These are phyloP conservation scores for Kazachstania africana DNA, from an alignment of 805 yeast genomes.

Conservation along the genomic window DNA sequence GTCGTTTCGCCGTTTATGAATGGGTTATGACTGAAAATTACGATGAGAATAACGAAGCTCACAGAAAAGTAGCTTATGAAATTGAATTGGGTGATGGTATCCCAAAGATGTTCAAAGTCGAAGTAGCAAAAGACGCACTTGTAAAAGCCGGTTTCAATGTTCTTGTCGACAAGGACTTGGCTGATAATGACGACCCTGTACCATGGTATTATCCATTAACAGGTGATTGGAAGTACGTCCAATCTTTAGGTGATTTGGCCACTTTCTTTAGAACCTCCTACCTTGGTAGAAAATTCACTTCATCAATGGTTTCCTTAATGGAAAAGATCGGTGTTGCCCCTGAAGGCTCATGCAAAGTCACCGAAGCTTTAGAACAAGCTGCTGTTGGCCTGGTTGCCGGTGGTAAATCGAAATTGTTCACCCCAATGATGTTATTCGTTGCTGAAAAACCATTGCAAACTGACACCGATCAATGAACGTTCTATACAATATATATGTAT, in stretches of 20 bases:
- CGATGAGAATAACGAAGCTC: constrained; percentile 78
- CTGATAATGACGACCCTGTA: constrained; percentile 66
- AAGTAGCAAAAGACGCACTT: constrained; percentile 82
- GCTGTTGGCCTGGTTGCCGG: constrained; percentile 92
- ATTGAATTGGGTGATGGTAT: constrained; percentile 98
- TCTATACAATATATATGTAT: no score
- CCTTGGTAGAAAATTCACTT: constrained; percentile 79
- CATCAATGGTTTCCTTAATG: constrained; percentile 64
- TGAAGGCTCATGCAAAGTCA: constrained; percentile 81
- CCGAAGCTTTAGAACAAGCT: constrained; percentile 90
- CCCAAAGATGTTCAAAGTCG: constrained; percentile 84
- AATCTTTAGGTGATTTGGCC: constrained; percentile 61
- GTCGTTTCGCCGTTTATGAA: constrained; percentile 94
- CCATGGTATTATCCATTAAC: constrained; percentile 98
- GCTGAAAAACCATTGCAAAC: constrained; percentile 61
- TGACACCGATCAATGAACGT: background rate
- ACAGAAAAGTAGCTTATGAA: constrained; percentile 91
- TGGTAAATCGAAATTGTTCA: constrained; percentile 79
- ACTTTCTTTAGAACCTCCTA: constrained; percentile 83
- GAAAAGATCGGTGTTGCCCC: constrained; percentile 87
- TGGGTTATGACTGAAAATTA: constrained; percentile 97
- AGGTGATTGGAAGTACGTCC: constrained; percentile 87
- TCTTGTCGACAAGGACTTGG: constrained; percentile 66
- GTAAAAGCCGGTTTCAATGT: constrained; percentile 79
- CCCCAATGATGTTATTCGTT: constrained; percentile 95